These are phyloP conservation scores for Leccinum variicolor DNA, from an alignment of 768 basidiomycete genomes.

Conservation along the genomic window DNA sequence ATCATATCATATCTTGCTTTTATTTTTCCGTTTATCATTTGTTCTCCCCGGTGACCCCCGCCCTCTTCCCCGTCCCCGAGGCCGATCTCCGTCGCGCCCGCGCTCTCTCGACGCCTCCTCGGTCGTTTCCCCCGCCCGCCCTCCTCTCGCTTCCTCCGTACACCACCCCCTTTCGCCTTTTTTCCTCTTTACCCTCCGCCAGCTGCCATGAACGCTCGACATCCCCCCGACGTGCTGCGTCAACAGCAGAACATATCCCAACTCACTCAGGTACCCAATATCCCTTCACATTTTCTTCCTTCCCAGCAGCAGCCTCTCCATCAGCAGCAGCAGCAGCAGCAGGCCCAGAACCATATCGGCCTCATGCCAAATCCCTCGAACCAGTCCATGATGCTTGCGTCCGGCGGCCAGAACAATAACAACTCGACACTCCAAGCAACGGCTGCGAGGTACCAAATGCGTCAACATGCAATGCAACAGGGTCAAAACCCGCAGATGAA, in stretches of 20 bases:
- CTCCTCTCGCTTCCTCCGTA: background rate
- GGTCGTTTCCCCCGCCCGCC: slow-evolving; percentile 7
- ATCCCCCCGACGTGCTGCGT: slow-evolving; percentile 43
- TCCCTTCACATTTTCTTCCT: slow-evolving; percentile 33
- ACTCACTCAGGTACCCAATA: slow-evolving; percentile 37
- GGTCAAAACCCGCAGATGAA: slow-evolving; percentile 36
- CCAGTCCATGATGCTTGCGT: slow-evolving; percentile 39
- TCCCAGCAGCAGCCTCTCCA: slow-evolving; percentile 36
- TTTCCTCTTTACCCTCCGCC: background rate
- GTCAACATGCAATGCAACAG: slow-evolving; percentile 37
- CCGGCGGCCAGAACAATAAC: slow-evolving; percentile 26
- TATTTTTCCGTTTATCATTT: slow-evolving; percentile 15
- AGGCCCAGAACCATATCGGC: slow-evolving; percentile 32
- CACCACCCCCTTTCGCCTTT: background rate
- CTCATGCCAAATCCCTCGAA: slow-evolving; percentile 35
- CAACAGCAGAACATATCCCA: slow-evolving; percentile 38
- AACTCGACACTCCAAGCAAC: slow-evolving; percentile 21
- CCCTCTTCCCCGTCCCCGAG: background rate
- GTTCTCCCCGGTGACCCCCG: slow-evolving; percentile 1
- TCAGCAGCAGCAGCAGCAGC: slow-evolving; percentile 37
- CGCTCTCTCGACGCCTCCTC: slow-evolving; percentile 3
- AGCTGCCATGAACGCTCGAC: slow-evolving; percentile 47
- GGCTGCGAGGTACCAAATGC: slow-evolving; percentile 31
- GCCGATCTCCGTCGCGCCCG: slow-evolving; percentile 20
- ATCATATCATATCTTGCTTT: slow-evolving; percentile 30